Conservation (phyloP, 2,329 filamentous ascomycete species). For the Xylariaceae sp. region DNA sequence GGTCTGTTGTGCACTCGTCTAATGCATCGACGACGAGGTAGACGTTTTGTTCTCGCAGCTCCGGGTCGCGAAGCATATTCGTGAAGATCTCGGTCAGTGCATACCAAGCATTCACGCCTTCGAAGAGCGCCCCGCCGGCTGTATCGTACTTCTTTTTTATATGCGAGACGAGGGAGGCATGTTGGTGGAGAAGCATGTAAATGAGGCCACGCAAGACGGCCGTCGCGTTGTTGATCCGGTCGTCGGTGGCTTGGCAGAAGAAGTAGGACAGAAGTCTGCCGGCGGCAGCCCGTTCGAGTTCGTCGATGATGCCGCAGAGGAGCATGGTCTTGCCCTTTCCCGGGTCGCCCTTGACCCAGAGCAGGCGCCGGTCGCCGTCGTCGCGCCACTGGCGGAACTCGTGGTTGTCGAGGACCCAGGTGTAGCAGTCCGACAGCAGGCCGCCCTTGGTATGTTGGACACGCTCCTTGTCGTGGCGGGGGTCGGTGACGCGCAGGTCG, state of each 20-base stretch:
- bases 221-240: conserved; percentile 26
- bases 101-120: conserved; percentile 36
- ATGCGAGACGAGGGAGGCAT: conserved; percentile 33
- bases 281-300: conserved; percentile 19
- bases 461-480: too few species aligned
- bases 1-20: conserved; percentile 40
- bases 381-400: conserved; percentile 27
- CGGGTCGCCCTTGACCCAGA: conserved; percentile 38
- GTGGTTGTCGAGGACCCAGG: conserved; percentile 32
- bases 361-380: conserved; percentile 17
- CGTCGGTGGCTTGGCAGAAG: conserved; percentile 33
- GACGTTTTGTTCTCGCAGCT: conserved; percentile 26
- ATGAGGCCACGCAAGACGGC: conserved; percentile 32
- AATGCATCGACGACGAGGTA: conserved; percentile 45
- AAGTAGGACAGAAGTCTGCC: conserved; percentile 25
- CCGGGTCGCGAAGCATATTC: conserved; percentile 37
- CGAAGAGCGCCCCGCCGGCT: conserved; percentile 31
- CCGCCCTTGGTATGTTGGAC: conserved; percentile 34
- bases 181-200: conserved; percentile 26
- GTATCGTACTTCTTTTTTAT: conserved; percentile 31
- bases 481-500: too few species aligned
- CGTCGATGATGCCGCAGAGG: conserved; percentile 36
- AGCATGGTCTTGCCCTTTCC: conserved; percentile 45
- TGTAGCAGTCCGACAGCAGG: conserved; percentile 30
- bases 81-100: conserved; percentile 36